Percentiles rank a stretch among this genome's conserved stretches.
These are phyloP conservation scores for Sordaria brevicollis DNA, from an alignment of 495 filamentous ascomycete genomes.

Conservation along the genomic window DNA sequence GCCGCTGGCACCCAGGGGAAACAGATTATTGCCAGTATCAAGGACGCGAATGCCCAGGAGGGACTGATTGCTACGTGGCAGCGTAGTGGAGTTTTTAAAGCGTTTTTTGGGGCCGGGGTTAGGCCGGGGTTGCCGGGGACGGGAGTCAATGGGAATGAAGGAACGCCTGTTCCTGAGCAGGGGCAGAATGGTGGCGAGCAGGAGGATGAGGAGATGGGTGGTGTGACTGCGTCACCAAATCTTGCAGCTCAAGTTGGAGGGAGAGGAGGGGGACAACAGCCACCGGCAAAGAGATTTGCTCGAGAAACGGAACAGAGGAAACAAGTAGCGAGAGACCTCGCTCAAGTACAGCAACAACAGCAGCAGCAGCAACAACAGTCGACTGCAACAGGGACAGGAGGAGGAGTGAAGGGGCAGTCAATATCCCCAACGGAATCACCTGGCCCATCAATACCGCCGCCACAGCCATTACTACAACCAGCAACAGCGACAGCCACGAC, in stretches of 20 bases:
- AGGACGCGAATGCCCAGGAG: conserved; percentile 25
- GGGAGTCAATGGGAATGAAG: neutral
- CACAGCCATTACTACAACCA: neutral
- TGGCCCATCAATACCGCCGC: neutral
- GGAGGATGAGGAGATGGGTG: neutral
- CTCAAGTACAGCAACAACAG: neutral
- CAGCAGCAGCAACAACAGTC: neutral
- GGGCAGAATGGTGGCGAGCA: conserved; percentile 1
- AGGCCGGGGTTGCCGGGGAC: conserved; percentile 11
- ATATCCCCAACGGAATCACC: neutral
- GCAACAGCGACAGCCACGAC: neutral
- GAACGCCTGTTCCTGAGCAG: neutral
- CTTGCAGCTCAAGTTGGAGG: neutral
- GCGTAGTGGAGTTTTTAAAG: conserved; percentile 22
- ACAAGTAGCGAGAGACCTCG: neutral
- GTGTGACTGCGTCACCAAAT: neutral
- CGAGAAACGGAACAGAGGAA: neutral
- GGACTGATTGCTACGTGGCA: conserved; percentile 23
- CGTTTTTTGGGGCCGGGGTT: conserved; percentile 18
- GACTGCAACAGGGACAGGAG: neutral
- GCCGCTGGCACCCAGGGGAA: conserved; percentile 10
- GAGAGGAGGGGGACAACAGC: neutral
- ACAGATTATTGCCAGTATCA: conserved; percentile 18
- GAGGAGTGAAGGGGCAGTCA: neutral
- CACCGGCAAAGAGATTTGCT: neutral